Conservation (phyloP, 257 asterid genomes). For the Vinca minor region DNA sequence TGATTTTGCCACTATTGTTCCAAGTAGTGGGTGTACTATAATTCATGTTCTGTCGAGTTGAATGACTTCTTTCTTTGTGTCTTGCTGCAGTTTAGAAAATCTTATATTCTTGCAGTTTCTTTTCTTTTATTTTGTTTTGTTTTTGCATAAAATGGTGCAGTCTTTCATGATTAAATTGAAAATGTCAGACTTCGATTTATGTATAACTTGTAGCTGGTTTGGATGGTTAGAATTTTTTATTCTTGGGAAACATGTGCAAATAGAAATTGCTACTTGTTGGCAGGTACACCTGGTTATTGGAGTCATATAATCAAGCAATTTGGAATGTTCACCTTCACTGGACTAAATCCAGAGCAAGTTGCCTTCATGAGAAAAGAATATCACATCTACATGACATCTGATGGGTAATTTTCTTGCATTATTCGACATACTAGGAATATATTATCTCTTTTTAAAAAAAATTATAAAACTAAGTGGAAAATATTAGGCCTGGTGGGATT, state of each 20-base stretch:
- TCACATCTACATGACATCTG: constrained; percentile 96
- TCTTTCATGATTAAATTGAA: neutral
- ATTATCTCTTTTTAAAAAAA: neutral
- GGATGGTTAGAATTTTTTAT: neutral
- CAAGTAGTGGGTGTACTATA: no score
- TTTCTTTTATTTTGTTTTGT: neutral
- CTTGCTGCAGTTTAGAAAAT: neutral
- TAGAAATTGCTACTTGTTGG: constrained; percentile 6
- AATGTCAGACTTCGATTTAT: neutral
- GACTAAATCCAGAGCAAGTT: constrained; percentile 72
- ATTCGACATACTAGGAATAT: neutral
- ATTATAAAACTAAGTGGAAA: no score
- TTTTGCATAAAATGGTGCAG: no score
- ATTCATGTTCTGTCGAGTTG: neutral
- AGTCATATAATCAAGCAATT: constrained; percentile 96
- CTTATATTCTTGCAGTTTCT: neutral
- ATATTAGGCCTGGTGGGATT: neutral
- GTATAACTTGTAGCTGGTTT: no score
- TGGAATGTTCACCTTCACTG: constrained; percentile 98
- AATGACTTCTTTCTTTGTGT: constrained; percentile 1
- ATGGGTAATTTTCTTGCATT: constrained; percentile 47
- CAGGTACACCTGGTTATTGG: constrained; percentile 99
- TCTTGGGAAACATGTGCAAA: neutral
- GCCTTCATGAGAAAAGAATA: constrained; percentile 79
- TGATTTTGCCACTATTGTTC: no score